A percentile compares a stretch with the other conserved stretches of the same genome.
Conservation (phyloP, 768 basidiomycete species). For the Naganishia onofrii region DNA sequence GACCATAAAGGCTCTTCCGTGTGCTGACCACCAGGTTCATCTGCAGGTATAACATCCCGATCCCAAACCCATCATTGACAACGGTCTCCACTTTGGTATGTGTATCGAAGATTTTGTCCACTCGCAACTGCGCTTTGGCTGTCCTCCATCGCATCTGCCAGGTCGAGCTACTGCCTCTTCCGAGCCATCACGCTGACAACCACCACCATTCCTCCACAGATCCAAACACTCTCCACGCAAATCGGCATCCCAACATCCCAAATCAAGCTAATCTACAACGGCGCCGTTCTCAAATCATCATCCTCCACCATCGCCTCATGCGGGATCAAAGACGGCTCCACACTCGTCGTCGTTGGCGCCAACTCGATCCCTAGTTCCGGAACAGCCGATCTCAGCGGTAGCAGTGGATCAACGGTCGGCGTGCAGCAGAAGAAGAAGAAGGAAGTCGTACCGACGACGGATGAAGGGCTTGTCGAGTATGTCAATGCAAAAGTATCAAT, state of each 20-base stretch:
- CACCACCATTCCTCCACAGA: conserved; percentile 18
- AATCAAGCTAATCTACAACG: conserved; percentile 85
- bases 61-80: conserved; percentile 46
- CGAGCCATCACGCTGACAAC: background rate
- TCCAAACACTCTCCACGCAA: conserved; percentile 63
- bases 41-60: conserved; percentile 50
- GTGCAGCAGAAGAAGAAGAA: conserved; percentile 38
- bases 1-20: background rate
- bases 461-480: conserved; percentile 58
- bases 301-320: conserved; percentile 71
- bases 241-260: conserved; percentile 67
- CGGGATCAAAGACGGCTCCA: conserved; percentile 66
- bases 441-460: conserved; percentile 45
- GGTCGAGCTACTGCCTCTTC: background rate
- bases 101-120: background rate
- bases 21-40: background rate
- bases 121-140: too few relatives aligned
- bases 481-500: conserved; percentile 63
- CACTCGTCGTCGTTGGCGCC: conserved; percentile 68
- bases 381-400: conserved; percentile 26
- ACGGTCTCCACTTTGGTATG: conserved; percentile 44
- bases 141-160: too few relatives aligned
- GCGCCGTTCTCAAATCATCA: conserved; percentile 83
- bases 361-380: conserved; percentile 39
- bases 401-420: conserved; percentile 30